Evolutionary conservation across 192 early-diverging fungal species (phyloP), one percentile per base, ranked within the genome.

Genomic region (Umbelopsis vinacea): DNA sequence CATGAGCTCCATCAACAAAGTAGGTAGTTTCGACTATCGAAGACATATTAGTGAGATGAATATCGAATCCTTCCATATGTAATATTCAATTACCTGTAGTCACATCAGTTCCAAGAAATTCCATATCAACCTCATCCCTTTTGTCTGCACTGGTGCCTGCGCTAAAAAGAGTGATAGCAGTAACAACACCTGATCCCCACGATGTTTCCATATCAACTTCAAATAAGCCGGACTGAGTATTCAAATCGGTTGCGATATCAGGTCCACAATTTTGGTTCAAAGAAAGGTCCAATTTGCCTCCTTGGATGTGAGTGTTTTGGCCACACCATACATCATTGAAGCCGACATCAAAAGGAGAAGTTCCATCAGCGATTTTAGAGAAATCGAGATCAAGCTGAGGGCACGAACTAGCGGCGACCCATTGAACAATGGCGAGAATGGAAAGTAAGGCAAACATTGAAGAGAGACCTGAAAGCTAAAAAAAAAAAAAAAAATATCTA

Each of bases 91-190:
- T 68, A 74, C 12, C 79, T 74, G 52, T 88, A 68, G 63, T 83
- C 83, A 40, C 40, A 43, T 43, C 40, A 43, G 40, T 43, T 43
- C 89, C 89, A 11, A 91, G 84, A 84, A 84, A 88, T 70, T 91
- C 89, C 70, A 78, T 84, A 69, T 91, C 89, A 7, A 91, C 71
- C 67, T 91, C 89, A 60, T 91, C 89, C 10, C 82, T 73, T 38
- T 81, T 82, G 35, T 72, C 40, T 11, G 0, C 11, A 43, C 40
- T 67, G 14, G 76, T 60, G 6, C 77, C 84, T 10, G 78, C 79
- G 46, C 82, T 79, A 54, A 89, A 80, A 55, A 89, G 81, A 3
- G 85, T 80, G 0, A 83, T 79, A 6, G 86, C 83, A n/a, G 84
- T 78, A 3, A 83, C 88, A 15, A 82, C 79, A n/a, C 84, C 76